Base-by-base conservation (phyloP, 192 early-diverging fungal genomes). In the Powellomyces hirtus region DNA sequence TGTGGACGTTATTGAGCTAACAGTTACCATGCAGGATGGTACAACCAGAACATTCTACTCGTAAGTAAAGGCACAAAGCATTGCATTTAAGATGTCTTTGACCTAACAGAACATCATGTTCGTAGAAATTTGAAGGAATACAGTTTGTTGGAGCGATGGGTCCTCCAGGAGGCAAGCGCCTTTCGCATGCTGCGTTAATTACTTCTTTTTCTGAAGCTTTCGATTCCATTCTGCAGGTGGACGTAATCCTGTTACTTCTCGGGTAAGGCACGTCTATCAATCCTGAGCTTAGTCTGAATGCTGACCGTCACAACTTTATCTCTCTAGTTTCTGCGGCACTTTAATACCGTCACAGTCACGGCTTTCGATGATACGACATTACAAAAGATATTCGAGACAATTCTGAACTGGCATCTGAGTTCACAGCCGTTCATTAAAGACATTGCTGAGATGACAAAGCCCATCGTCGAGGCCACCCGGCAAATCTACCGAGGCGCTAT, bases 61-160 rank as follows among this genome's bases (percentile, higher is more conserved):
- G n/a, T n/a, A n/a, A n/a, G n/a, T n/a, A n/a, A n/a, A n/a, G n/a
- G n/a, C n/a, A n/a, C n/a, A n/a, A 45, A 45, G 44, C 22, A 0
- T 45, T 1, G 1, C 16, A 45, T 1, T 20, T 1, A n/a, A n/a
- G 1, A 20, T 1, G 44, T 45, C 26, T 31, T 22, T n/a, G 74
- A 82, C n/a, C n/a, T n/a, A n/a, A n/a, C n/a, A n/a, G n/a, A n/a
- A n/a, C n/a, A n/a, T n/a, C n/a, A n/a, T n/a, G n/a, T n/a, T n/a
- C n/a, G n/a, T n/a, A n/a, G 65, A 81, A 84, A 49, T 75, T 86
- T 40, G 66, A 83, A 13, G 84, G 81, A 46, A 85, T 86, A 51
- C 84, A 86, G 59, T 86, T 85, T 69, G 71, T 86, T 46, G 74
- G 75, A 11, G 84, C 84, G 4, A 86, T 86, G 84, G 84, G 84